Evolutionary conservation across 2,329 filamentous ascomycete species (phyloP), one percentile per base, ranked within the genome.

Genomic region (Cytospora chrysosperma): DNA sequence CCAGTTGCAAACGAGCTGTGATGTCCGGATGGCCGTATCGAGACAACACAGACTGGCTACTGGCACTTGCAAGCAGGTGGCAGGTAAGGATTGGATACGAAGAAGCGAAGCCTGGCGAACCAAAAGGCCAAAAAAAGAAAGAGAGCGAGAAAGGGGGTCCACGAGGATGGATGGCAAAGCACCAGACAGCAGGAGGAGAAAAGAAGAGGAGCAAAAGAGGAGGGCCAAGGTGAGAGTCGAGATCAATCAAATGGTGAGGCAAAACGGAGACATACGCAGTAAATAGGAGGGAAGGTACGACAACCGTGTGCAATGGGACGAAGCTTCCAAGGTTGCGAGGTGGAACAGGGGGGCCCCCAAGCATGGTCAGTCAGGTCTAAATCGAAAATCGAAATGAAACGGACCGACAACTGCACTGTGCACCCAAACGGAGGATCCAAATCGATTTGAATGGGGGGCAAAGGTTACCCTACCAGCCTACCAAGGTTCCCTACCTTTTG

Each of bases 11-110:
- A 47, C n/a, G 51, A 52, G 54, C 43, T 50, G 55, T 59, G 50
- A 40, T 58, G 34, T 56, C 49, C 9, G 26, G 28, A 61, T 56
- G 53, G 43, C 27, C 43, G 43, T 19, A 4, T 19, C n/a, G 8
- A 21, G 56, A 30, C 21, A 26, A 40, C 47, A 50, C 17, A 52
- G 19, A 59, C 58, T 56, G 52, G 57, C 40, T 50, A 37, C 40
- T 56, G 62, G 54, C 62, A 61, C 62, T 64, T 64, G 60, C 60
- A 62, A 59, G 60, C 60, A 57, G 60, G 60, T 58, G 60, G 60
- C 54, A 58, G 54, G 50, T 58, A 40, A 12, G 54, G 58, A 51
- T n/a, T 56, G 51, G 51, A 65, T 56, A 54, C 26, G 54, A 28
- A 28, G 51, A 56, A 51, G 50, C 27, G 55, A 34, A 52, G 19